A percentile compares a stretch with the other conserved stretches of the same genome.
phyloP scores from a whole-genome alignment of 1,284 basidiomycete genomes.

The Trichosporon sp. region DNA sequence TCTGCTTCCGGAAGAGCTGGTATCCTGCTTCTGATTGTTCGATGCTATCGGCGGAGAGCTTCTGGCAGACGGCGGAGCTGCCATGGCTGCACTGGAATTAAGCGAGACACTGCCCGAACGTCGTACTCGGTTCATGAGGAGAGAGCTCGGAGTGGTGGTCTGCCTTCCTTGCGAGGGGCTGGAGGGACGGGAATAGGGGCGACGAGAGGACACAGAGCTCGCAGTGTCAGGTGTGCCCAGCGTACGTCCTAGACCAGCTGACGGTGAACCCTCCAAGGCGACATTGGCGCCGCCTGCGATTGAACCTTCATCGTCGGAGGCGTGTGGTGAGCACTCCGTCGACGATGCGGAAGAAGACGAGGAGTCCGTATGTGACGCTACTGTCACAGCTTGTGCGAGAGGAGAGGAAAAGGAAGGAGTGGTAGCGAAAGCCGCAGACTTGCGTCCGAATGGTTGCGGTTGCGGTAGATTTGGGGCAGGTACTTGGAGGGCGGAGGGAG shows the following conservation, averaged over 20 bases:
- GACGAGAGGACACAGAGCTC: background rate
- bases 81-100: slow-evolving; percentile 6
- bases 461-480: slow-evolving; percentile 22
- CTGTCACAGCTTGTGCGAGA: slow-evolving; percentile 41
- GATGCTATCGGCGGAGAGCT: slow-evolving; percentile 18
- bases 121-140: slow-evolving; percentile 30
- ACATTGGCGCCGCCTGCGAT: background rate
- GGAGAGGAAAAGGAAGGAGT: slow-evolving; percentile 47
- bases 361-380: slow-evolving; percentile 36
- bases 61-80: slow-evolving; percentile 11
- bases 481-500: slow-evolving; percentile 19
- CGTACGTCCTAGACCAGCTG: background rate
- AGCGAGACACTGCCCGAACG: slow-evolving; percentile 29
- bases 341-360: slow-evolving; percentile 24
- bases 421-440: slow-evolving; percentile 38
- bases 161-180: slow-evolving; percentile 24
- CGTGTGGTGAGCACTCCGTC: slow-evolving; percentile 23
- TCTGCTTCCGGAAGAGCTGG: background rate
- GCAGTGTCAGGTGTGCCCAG: background rate
- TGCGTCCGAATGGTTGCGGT: slow-evolving; percentile 28
- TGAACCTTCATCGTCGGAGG: slow-evolving; percentile 27
- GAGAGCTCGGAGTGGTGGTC: slow-evolving; percentile 24
- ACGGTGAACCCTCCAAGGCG: background rate
- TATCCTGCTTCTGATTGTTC: slow-evolving; percentile 8
- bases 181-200: slow-evolving; percentile 26